These are phyloP conservation scores for Albifimbria verrucaria DNA, from an alignment of 2,329 filamentous ascomycete species.

Conservation along the genomic window DNA sequence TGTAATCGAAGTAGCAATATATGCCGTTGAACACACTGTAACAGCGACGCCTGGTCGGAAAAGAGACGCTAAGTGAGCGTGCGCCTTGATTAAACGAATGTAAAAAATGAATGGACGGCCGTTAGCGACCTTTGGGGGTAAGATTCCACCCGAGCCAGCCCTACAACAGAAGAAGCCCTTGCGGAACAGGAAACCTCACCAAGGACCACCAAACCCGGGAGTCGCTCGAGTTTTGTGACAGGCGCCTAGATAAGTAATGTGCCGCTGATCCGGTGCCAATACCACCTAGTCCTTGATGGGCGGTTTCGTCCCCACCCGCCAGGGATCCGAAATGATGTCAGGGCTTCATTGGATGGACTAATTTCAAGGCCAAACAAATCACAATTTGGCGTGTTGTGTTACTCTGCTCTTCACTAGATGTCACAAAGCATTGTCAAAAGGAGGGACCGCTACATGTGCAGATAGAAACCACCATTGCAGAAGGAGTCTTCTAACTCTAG, in stretches of 20 bases:
- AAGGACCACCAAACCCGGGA: not conserved
- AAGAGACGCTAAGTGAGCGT: not conserved
- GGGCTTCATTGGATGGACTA: too few relatives aligned
- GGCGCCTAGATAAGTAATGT: not conserved
- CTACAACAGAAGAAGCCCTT: not conserved
- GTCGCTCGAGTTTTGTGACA: not conserved
- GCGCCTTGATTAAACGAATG: not conserved
- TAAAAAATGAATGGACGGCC: not conserved
- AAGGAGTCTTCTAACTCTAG: too few relatives aligned
- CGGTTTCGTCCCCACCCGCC: too few relatives aligned
- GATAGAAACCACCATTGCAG: too few relatives aligned
- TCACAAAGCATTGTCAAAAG: too few relatives aligned
- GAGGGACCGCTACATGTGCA: too few relatives aligned
- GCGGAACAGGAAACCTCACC: not conserved
- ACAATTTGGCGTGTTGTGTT: too few relatives aligned
- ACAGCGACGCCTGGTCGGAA: not conserved
- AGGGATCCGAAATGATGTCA: too few relatives aligned
- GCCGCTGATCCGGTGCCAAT: not conserved
- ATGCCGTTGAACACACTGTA: not conserved
- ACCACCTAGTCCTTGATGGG: not conserved
- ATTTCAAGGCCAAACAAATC: too few relatives aligned
- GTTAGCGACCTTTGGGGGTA: not conserved
- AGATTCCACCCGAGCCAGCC: not conserved
- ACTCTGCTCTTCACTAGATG: too few relatives aligned
- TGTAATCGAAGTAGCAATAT: not conserved